Evolutionary conservation across 306 rosid genomes (phyloP).

Genomic region (Nissolia schottii): DNA sequence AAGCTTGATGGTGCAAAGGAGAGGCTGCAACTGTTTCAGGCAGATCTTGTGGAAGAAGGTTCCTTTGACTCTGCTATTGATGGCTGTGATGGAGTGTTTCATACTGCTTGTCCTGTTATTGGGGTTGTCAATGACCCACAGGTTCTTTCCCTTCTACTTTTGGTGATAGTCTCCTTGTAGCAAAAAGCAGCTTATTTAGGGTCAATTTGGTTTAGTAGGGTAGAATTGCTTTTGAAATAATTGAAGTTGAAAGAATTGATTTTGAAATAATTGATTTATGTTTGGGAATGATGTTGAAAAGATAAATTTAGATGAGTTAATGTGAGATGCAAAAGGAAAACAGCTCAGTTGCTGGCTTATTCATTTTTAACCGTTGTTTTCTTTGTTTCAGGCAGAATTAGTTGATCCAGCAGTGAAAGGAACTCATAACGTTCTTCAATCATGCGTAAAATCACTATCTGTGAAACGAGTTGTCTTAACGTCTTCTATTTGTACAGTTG

Average conservation of each 20-base stretch:
- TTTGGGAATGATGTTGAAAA: too few species aligned
- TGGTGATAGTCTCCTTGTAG: not conserved
- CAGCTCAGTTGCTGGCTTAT: too few species aligned
- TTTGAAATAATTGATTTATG: too few species aligned
- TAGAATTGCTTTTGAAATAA: too few species aligned
- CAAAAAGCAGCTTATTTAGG: too few species aligned
- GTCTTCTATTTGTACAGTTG: slow-evolving; percentile 26
- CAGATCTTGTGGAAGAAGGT: slow-evolving; percentile 49
- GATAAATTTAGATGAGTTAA: too few species aligned
- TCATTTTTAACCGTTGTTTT: not conserved
- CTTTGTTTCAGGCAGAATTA: slow-evolving; percentile 25
- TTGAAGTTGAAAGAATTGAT: too few species aligned
- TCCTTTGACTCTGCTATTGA: slow-evolving; percentile 43
- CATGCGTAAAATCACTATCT: slow-evolving; percentile 34
- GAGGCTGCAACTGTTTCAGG: slow-evolving; percentile 42
- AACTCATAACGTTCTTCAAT: slow-evolving; percentile 38
- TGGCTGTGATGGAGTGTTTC: slow-evolving; percentile 53
- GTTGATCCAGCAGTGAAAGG: slow-evolving; percentile 45
- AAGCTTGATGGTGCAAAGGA: slow-evolving; percentile 54
- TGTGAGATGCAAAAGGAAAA: too few species aligned
- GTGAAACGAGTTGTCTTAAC: slow-evolving; percentile 36
- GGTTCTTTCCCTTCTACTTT: slow-evolving; percentile 24
- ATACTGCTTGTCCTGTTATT: slow-evolving; percentile 46
- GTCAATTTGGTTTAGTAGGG: too few species aligned
- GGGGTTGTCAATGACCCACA: slow-evolving; percentile 29